Conservation (phyloP, 2,329 filamentous ascomycete species). For the Fusarium sp. region DNA sequence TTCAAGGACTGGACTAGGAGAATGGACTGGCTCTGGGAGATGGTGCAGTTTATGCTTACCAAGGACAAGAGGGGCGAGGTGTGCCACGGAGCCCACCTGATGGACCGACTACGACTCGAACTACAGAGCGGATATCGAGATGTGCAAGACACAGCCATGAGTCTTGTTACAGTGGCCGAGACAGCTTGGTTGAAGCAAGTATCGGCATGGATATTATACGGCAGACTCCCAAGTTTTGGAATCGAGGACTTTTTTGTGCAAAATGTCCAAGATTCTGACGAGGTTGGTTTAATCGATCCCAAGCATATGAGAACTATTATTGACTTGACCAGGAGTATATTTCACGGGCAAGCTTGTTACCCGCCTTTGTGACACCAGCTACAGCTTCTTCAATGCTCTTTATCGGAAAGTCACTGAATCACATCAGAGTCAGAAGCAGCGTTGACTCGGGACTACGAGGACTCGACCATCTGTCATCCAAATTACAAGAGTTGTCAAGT, state of each 20-base stretch:
- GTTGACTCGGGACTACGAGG: slow-evolving; percentile 57
- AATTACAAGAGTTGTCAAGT: slow-evolving; percentile 72
- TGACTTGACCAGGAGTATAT: slow-evolving; percentile 60
- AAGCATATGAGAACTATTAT: background rate
- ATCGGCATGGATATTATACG: slow-evolving; percentile 90
- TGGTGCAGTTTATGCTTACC: slow-evolving; percentile 71
- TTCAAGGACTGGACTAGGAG: slow-evolving; percentile 87
- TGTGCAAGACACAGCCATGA: slow-evolving; percentile 77
- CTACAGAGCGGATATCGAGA: slow-evolving; percentile 88
- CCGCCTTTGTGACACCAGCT: slow-evolving; percentile 76
- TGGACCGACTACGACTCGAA: slow-evolving; percentile 77
- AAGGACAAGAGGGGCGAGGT: slow-evolving; percentile 46
- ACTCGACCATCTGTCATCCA: slow-evolving; percentile 68
- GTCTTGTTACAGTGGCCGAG: slow-evolving; percentile 80
- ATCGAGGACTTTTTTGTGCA: slow-evolving; percentile 87
- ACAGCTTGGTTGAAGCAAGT: slow-evolving; percentile 90
- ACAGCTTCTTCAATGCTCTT: slow-evolving; percentile 87
- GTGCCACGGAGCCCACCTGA: slow-evolving; percentile 74
- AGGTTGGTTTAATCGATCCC: slow-evolving; percentile 46
- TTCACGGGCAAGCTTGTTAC: slow-evolving; percentile 68
- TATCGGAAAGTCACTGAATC: slow-evolving; percentile 86
- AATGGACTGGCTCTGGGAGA: slow-evolving; percentile 84
- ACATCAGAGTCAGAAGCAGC: slow-evolving; percentile 69
- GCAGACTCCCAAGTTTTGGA: slow-evolving; percentile 78
- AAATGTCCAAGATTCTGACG: slow-evolving; percentile 53